These are phyloP conservation scores for Gentiana straminea DNA, from an alignment of 257 asterid species.

Conservation along the genomic window DNA sequence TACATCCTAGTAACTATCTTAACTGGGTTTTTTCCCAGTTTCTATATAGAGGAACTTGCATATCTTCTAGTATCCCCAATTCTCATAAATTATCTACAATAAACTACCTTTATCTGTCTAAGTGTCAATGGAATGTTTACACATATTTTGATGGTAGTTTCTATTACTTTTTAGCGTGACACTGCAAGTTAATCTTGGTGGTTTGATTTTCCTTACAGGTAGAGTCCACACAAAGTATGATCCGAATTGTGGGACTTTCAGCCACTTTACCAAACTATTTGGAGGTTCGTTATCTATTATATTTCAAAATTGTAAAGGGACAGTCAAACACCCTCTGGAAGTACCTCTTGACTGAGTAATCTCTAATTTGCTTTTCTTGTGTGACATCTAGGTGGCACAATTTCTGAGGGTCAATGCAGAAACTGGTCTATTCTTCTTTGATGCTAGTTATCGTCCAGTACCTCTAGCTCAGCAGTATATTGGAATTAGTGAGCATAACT, in stretches of 20 bases:
- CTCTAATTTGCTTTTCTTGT: conserved; percentile 10
- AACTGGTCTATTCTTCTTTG: conserved; percentile 84
- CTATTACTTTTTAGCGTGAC: neutral
- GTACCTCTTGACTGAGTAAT: conserved; percentile 6
- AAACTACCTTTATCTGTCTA: no score
- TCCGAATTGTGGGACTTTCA: conserved; percentile 96
- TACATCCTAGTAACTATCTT: no score
- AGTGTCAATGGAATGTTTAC: no score
- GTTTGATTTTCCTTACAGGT: conserved; percentile 50
- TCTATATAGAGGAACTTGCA: no score
- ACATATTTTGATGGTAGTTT: neutral
- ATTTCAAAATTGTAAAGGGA: neutral
- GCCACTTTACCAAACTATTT: conserved; percentile 93
- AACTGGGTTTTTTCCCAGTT: no score
- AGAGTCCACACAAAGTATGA: conserved; percentile 97
- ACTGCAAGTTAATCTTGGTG: conserved; percentile 2
- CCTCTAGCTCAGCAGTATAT: conserved; percentile 96
- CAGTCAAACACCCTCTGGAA: neutral
- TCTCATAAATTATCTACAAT: no score
- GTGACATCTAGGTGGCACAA: conserved; percentile 72
- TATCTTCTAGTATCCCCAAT: no score
- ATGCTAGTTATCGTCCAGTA: conserved; percentile 93
- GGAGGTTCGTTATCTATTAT: conserved; percentile 42
- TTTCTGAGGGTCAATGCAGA: conserved; percentile 94
- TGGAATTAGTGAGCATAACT: conserved; percentile 80